Conservation (phyloP, 495 filamentous ascomycete species). For the Xanthoparmelia taractica region DNA sequence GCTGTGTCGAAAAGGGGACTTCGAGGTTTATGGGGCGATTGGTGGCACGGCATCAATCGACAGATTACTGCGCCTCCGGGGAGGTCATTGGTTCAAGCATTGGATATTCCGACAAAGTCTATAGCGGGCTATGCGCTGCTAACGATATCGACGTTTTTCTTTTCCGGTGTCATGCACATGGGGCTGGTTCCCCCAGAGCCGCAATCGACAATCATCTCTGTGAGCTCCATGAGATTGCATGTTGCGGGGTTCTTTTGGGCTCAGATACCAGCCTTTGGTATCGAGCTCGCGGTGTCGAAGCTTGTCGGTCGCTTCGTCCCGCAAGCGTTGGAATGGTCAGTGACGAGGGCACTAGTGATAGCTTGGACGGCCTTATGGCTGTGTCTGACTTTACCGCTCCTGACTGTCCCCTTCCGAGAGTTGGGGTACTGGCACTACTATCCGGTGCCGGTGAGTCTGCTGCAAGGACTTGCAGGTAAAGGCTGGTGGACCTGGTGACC, state of each 20-base stretch:
- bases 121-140: constrained; percentile 6
- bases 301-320: constrained; percentile 5
- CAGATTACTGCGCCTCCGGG: constrained; percentile 17
- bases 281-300: constrained; percentile 15
- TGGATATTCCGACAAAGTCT: constrained; percentile 11
- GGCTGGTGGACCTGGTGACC: constrained; percentile 15
- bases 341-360: constrained; percentile 5
- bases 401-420: constrained; percentile 23
- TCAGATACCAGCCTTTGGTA: constrained; percentile 21
- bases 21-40: constrained; percentile 24
- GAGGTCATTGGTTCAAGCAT: constrained; percentile 5
- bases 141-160: constrained; percentile 18
- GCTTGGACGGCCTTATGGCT: constrained; percentile 20
- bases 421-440: constrained; percentile 21
- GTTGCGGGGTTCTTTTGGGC: constrained; percentile 25
- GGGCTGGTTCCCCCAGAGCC: constrained; percentile 25
- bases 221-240: constrained; percentile 20
- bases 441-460: constrained; percentile 18
- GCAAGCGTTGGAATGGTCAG: not conserved
- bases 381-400: constrained; percentile 21
- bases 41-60: constrained; percentile 26
- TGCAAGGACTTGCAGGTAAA: constrained; percentile 13
- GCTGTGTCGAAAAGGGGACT: constrained; percentile 19
- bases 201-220: not conserved
- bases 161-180: constrained; percentile 24